These are phyloP conservation scores for Aspergillus tubingensis DNA, from an alignment of 2,329 filamentous ascomycete genomes.

Conservation along the genomic window DNA sequence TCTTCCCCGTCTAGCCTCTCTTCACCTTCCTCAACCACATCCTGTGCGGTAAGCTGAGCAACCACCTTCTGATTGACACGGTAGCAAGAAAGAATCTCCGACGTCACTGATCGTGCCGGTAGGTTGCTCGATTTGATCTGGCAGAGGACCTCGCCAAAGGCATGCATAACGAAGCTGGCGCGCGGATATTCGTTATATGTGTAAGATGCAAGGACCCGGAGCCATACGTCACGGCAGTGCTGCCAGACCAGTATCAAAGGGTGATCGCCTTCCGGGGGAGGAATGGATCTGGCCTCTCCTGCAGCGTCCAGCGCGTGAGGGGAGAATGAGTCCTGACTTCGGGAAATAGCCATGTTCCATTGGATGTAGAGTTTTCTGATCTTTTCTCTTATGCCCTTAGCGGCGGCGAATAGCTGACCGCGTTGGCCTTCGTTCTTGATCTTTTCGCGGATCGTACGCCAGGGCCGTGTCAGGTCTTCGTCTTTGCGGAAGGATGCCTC, in stretches of 20 bases:
- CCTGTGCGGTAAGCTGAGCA: conserved; percentile 27
- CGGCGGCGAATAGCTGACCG: conserved; percentile 19
- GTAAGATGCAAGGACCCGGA: conserved; percentile 42
- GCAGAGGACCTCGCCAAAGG: conserved; percentile 38
- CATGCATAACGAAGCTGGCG: conserved; percentile 32
- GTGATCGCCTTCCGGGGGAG: conserved; percentile 35
- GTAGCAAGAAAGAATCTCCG: conserved; percentile 33
- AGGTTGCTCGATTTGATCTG: conserved; percentile 32
- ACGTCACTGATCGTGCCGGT: conserved; percentile 29
- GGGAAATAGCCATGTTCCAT: conserved; percentile 22
- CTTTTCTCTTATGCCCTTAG: conserved; percentile 23
- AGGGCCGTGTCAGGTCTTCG: conserved; percentile 37
- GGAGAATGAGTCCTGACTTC: conserved; percentile 22
- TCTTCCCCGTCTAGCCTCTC: conserved; percentile 15
- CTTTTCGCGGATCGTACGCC: conserved; percentile 27
- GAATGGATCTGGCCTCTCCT: conserved; percentile 32
- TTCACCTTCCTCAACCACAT: conserved; percentile 18
- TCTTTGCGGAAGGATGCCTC: conserved; percentile 28
- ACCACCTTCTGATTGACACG: conserved; percentile 36
- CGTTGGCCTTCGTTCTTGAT: conserved; percentile 21
- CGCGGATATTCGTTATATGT: conserved; percentile 30
- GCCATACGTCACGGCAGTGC: conserved; percentile 34
- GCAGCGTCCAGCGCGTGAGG: conserved; percentile 28
- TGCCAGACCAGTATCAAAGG: conserved; percentile 38
- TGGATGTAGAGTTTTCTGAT: conserved; percentile 21